These are phyloP conservation scores for Lippia alba DNA, from an alignment of 305 asterid genomes.

Conservation along the genomic window DNA sequence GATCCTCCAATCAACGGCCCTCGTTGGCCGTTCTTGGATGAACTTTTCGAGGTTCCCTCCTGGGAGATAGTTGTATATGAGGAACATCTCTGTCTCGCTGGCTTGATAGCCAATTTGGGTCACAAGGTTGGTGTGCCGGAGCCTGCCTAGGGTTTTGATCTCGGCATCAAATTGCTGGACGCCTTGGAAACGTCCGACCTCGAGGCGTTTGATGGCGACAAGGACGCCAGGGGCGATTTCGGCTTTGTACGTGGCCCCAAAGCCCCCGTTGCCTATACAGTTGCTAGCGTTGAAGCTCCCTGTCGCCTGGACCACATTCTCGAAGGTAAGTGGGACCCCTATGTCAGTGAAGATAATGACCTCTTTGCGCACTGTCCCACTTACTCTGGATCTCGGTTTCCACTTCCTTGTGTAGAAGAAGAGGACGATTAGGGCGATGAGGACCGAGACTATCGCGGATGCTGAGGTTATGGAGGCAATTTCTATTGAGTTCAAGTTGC, in stretches of 20 bases:
- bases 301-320: conserved; percentile 81
- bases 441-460: conserved; percentile 78
- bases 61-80: conserved; percentile 77
- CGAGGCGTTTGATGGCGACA: conserved; percentile 83
- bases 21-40: conserved; percentile 70
- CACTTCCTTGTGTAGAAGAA: conserved; percentile 77
- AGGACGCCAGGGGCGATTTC: conserved; percentile 82
- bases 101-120: conserved; percentile 91
- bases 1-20: conserved; percentile 86
- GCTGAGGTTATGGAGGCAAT: conserved; percentile 84
- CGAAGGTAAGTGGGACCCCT: conserved; percentile 74
- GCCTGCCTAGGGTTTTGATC: conserved; percentile 78
- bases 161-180: conserved; percentile 93
- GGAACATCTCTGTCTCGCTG: conserved; percentile 90
- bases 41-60: conserved; percentile 95
- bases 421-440: conserved; percentile 68
- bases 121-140: conserved; percentile 84
- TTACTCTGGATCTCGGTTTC: conserved; percentile 82
- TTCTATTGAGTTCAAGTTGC: conserved; percentile 69
- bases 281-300: conserved; percentile 81
- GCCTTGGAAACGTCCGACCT: conserved; percentile 89
- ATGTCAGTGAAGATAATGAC: conserved; percentile 76
- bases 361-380: conserved; percentile 74
- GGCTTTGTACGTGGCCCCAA: conserved; percentile 94
- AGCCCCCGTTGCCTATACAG: conserved; percentile 94